A percentile compares a stretch with the other conserved stretches of the same genome.
These are phyloP conservation scores for Cicer arietinum DNA, from an alignment of 306 rosid species.

Conservation along the genomic window DNA sequence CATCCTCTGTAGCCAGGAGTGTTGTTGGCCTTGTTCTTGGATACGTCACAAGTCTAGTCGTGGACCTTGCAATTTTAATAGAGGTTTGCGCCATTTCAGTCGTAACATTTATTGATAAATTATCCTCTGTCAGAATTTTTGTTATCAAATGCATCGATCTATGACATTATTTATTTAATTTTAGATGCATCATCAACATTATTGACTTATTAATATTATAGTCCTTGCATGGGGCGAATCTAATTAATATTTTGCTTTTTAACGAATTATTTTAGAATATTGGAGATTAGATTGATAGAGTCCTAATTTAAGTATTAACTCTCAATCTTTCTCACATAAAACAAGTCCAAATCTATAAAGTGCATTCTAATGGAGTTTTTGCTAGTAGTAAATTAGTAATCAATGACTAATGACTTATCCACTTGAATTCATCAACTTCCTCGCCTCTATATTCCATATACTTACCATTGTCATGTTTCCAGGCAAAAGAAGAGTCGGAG, in stretches of 20 bases:
- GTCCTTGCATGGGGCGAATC: no score
- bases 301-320: no score
- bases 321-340: no score
- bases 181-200: no score
- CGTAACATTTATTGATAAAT: constrained; percentile 8
- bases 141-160: no score
- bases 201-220: no score
- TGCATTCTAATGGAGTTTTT: not conserved
- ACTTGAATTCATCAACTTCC: not conserved
- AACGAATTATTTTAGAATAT: no score
- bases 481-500: constrained; percentile 84
- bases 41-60: constrained; percentile 91
- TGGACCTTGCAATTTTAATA: constrained; percentile 89
- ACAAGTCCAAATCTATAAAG: no score
- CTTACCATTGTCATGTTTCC: constrained; percentile 31
- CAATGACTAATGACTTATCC: not conserved
- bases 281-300: no score
- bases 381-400: not conserved
- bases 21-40: constrained; percentile 93
- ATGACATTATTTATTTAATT: no score
- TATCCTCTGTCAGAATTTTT: not conserved
- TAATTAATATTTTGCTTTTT: no score
- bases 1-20: constrained; percentile 93
- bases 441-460: not conserved
- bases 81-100: constrained; percentile 67